These are phyloP conservation scores for Epichloe festucae DNA, from an alignment of 2,329 filamentous ascomycete genomes.

Conservation along the genomic window DNA sequence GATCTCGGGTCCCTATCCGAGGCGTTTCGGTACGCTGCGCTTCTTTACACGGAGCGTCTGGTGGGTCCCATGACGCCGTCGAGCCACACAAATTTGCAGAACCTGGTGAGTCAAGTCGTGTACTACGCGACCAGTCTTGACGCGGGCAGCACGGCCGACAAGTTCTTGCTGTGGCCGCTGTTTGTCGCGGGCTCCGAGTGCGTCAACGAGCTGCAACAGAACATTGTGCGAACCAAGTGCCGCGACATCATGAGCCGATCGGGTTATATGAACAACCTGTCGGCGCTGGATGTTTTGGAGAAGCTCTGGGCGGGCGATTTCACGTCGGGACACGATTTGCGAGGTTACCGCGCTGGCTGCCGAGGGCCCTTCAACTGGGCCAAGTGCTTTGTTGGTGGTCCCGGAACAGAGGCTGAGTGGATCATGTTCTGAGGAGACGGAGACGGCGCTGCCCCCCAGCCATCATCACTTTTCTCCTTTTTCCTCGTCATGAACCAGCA, in stretches of 20 bases:
- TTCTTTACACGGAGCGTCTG: conserved; percentile 81
- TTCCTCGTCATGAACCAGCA: background rate
- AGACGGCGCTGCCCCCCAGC: too few relatives aligned
- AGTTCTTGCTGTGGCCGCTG: conserved; percentile 86
- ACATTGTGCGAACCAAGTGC: conserved; percentile 67
- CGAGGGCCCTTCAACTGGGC: conserved; percentile 46
- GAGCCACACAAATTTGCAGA: conserved; percentile 65
- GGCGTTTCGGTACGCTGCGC: conserved; percentile 76
- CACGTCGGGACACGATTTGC: conserved; percentile 22
- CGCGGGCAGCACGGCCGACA: conserved; percentile 59
- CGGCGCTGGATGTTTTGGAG: conserved; percentile 74
- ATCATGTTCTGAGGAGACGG: conserved; percentile 42
- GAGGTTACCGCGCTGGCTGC: conserved; percentile 22
- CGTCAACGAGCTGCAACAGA: conserved; percentile 65
- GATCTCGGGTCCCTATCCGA: conserved; percentile 77
- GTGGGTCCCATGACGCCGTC: conserved; percentile 64
- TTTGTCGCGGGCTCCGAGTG: conserved; percentile 87
- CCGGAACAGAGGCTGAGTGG: conserved; percentile 48
- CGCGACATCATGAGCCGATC: conserved; percentile 77
- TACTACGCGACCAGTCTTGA: conserved; percentile 73
- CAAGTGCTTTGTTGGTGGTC: conserved; percentile 43
- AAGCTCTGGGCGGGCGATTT: conserved; percentile 59
- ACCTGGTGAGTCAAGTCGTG: conserved; percentile 68
- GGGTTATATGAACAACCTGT: conserved; percentile 87
- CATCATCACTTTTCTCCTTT: background rate